Evolutionary conservation across 306 rosid species (phyloP), one percentile per base, ranked within the genome.

Genomic region (Glycyrrhiza uralensis): DNA sequence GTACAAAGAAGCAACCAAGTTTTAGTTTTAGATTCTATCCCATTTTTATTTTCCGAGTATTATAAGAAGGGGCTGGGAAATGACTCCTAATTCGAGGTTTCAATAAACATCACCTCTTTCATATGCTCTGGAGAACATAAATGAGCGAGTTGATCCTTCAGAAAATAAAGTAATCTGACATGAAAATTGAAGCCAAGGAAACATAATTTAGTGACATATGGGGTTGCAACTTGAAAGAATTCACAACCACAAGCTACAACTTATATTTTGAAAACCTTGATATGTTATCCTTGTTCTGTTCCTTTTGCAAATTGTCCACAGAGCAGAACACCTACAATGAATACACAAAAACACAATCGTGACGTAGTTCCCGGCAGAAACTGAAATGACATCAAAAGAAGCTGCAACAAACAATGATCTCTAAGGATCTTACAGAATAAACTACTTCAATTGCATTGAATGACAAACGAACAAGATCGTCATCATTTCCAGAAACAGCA

Each of bases 131-230:
- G 58, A 44, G 92, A 75, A 73, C 89, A 82, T 55, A 85, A 66
- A 65, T 64, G 79, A 76, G 85, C 58, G 47, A 33, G 75, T 36
- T 69, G 58, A 51, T 80, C 79, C 85, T 80, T 94, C 45, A 76
- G 80, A 56, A 35, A 77, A 71, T 82, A 86, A 73, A 94, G 87
- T 72, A 91, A 84, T 65, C 99, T 94, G 87, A 50, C 35, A 82
- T 8, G 36, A 76, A 72, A 77, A 68, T 67, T n/a, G 33, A n/a
- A 55, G 60, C 60, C 78, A 80, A 74, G 14, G 26, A 38, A 74
- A 63, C 61, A 54, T 55, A 41, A 66, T 47, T 87, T 58, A 85
- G 76, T 5, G 47, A 80, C 12, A 3, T 24, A 67, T 7, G 51
- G 14, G 15, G 35, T 45, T 70, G 23, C 36, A 62, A 38, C 33